phyloP scores from a whole-genome alignment of 139 green algal genomes.

The Pleodorina starrii region DNA sequence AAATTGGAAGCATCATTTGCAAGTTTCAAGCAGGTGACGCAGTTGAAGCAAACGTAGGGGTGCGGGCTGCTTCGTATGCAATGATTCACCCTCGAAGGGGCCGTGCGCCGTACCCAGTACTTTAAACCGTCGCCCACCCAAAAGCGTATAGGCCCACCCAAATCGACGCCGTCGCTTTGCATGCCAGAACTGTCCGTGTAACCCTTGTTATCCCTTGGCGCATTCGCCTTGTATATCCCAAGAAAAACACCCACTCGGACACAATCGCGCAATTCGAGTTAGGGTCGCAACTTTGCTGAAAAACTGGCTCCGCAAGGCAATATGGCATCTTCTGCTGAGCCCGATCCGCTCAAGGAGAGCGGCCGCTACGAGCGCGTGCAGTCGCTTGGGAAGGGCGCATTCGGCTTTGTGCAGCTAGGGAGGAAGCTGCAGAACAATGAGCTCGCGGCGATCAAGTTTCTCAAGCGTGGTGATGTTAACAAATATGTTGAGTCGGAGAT shows the following conservation, averaged over 20 bases:
- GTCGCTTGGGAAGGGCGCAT: slow-evolving; percentile 79
- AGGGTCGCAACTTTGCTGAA: no score
- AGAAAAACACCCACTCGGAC: no score
- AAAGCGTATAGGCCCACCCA: not conserved
- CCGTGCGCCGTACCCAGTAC: not conserved
- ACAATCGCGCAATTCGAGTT: no score
- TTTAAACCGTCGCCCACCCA: not conserved
- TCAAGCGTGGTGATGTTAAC: slow-evolving; percentile 78
- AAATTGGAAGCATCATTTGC: not conserved
- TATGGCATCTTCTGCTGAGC: slow-evolving; percentile 33
- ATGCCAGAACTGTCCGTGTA: no score
- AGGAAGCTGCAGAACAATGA: slow-evolving; percentile 75
- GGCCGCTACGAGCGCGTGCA: slow-evolving; percentile 52
- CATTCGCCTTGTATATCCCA: no score
- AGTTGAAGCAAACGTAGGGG: no score
- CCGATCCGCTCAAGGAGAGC: slow-evolving; percentile 50
- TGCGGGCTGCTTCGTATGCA: not conserved
- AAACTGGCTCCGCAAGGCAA: not conserved
- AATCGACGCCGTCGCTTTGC: no score
- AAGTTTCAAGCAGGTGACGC: no score
- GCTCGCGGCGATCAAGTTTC: slow-evolving; percentile 74
- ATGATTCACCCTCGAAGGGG: not conserved
- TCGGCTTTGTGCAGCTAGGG: slow-evolving; percentile 92
- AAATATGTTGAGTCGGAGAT: slow-evolving; percentile 98
- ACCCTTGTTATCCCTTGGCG: no score